Percentiles rank a stretch among this genome's conserved stretches.
phyloP scores from a whole-genome alignment of 352 stramenopile species.

The Globisporangium emineosum region DNA sequence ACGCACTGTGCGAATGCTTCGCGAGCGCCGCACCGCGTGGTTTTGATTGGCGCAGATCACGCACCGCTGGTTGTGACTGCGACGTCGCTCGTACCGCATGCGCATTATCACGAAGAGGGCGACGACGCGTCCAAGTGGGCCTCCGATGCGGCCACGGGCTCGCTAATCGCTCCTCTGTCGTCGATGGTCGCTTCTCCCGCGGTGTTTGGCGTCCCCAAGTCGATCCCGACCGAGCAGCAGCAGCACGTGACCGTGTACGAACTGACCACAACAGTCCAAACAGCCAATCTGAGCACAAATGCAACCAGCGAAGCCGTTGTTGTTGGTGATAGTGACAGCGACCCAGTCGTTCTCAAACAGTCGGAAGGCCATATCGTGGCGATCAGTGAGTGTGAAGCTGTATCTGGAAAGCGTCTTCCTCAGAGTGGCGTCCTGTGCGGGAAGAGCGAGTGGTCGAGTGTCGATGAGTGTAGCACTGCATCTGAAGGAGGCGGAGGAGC shows the following conservation, averaged over 20 bases:
- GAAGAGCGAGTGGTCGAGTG: background rate
- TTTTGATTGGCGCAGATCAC: background rate
- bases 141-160: background rate
- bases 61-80: background rate
- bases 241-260: background rate
- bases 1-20: background rate
- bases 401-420: background rate
- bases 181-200: background rate
- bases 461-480: background rate
- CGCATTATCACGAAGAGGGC: background rate
- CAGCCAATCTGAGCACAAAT: too few relatives aligned
- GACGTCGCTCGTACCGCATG: background rate
- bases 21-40: background rate
- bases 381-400: conserved; percentile 1
- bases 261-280: too few relatives aligned
- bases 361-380: background rate
- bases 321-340: background rate
- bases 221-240: background rate
- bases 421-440: background rate
- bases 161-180: background rate
- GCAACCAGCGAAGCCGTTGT: background rate
- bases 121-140: background rate
- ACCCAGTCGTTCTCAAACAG: background rate
- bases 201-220: background rate
- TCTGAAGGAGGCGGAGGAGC: background rate